These are phyloP conservation scores for Botrytis fragariae DNA, from an alignment of 2,329 filamentous ascomycete species.

Conservation along the genomic window DNA sequence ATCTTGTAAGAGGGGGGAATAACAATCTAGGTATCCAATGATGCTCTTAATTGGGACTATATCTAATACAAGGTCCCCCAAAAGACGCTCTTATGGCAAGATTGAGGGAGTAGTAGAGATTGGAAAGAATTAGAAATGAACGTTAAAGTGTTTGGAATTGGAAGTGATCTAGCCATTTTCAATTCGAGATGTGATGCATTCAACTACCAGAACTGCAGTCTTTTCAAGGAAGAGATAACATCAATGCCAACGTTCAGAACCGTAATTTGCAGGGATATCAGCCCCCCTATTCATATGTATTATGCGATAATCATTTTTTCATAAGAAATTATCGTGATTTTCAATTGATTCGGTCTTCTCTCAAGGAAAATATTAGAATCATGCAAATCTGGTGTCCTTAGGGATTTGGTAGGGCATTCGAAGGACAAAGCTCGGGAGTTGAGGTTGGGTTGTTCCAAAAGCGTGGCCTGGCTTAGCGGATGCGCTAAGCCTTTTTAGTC, in stretches of 20 bases:
- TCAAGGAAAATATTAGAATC: neutral
- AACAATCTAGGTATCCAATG: neutral
- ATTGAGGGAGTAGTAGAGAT: neutral
- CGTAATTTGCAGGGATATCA: neutral
- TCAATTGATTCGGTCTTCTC: neutral
- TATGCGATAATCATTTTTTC: neutral
- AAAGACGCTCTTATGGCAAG: neutral
- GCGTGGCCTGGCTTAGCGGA: conserved; percentile 20
- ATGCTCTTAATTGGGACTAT: neutral
- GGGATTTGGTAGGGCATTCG: conserved; percentile 4
- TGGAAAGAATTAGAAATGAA: neutral
- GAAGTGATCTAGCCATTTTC: neutral
- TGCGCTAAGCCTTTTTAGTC: conserved; percentile 12
- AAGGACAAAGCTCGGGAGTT: conserved; percentile 14
- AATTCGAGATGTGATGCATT: neutral
- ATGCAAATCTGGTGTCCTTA: neutral
- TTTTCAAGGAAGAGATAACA: neutral
- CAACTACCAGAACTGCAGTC: neutral
- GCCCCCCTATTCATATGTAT: neutral
- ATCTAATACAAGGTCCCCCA: neutral
- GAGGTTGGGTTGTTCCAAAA: conserved; percentile 15
- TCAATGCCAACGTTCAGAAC: neutral
- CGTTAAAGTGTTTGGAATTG: neutral
- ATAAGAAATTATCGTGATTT: neutral
- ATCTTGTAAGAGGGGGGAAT: neutral